Conservation (phyloP, 495 filamentous ascomycete species). For the Penicillium verhagenii region DNA sequence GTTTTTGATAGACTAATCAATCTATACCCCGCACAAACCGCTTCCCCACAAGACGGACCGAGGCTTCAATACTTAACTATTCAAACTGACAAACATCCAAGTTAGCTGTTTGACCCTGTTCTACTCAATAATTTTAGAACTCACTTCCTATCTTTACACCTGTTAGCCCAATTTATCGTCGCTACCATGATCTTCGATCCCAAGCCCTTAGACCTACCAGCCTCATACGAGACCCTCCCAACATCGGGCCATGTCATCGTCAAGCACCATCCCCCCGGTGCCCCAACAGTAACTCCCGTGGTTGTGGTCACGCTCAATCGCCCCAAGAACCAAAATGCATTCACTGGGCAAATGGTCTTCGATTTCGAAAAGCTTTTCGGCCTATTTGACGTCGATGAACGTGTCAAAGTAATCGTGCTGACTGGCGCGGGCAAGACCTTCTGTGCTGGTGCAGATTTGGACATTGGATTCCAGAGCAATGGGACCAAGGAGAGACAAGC, state of each 20-base stretch:
- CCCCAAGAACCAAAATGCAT: conserved; percentile 61
- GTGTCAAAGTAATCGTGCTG: conserved; percentile 57
- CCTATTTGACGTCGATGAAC: conserved; percentile 53
- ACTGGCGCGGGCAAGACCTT: conserved; percentile 61
- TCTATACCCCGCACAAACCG: not conserved
- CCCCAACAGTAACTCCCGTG: conserved; percentile 51
- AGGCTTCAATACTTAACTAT: too few relatives aligned
- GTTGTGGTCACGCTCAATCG: conserved; percentile 59
- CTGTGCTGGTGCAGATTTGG: conserved; percentile 66
- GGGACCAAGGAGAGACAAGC: conserved; percentile 25
- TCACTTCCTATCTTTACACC: too few relatives aligned
- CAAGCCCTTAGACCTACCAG: conserved; percentile 28
- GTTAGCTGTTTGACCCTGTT: too few relatives aligned
- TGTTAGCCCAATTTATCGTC: not conserved
- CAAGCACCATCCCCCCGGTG: conserved; percentile 50
- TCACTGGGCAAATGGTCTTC: conserved; percentile 53
- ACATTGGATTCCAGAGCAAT: conserved; percentile 46
- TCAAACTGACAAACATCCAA: too few relatives aligned
- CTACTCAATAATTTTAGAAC: too few relatives aligned
- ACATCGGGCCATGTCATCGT: conserved; percentile 49
- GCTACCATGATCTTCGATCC: conserved; percentile 11
- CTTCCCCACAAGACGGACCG: not conserved
- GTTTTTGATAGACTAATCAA: not conserved
- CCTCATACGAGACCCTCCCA: conserved; percentile 44
- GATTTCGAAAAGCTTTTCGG: conserved; percentile 55